Base-by-base conservation (phyloP, 805 yeast genomes). In the Myxozyma vanderwaltii region DNA sequence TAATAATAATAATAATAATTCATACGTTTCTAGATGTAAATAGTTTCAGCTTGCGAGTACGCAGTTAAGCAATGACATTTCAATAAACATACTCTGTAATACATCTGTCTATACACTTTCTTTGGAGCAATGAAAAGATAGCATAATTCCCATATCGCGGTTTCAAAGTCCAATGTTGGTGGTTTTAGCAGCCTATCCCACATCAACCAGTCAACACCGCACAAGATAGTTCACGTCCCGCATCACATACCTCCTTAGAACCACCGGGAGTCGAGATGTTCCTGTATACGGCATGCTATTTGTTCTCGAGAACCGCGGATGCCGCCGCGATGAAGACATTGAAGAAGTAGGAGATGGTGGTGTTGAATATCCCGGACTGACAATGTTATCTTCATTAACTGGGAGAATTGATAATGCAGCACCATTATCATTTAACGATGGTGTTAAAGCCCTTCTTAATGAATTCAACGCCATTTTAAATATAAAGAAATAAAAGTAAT, bases 141-240 rank as follows among this genome's bases (percentile, higher is more conserved):
- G 61, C 86, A 76, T 73, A 91, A 86, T 71, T 91, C 97, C 96
- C 96, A 91, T 60, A 85, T 79, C 13, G 97, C 96, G 1, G 96
- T 88, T 72, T 91, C 97, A 68, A 91, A 88, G 74, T 91, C 97
- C 55, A 91, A 77, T 0, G 96, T 86, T 7, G 86, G 88, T 1
- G 96, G 91, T 65, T 84, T 83, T 63, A 86, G 76, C 40, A 86
- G 71, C 52, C 89, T 72, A 36, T 13, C 3, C 6, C 13, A 33
- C 17, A 15, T 33, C 44, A 41, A 6, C 41, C 27, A 50, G 23
- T 8, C 13, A 15, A 27, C 17, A n/a, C 43, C 31, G n/a, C 38
- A 35, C n/a, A n/a, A n/a, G n/a, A n/a, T n/a, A n/a, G n/a, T n/a
- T n/a, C n/a, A n/a, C n/a, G n/a, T n/a, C n/a, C n/a, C n/a, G n/a